These are phyloP conservation scores for Trypanosoma boissoni DNA, from an alignment of 208 protist genomes.

Conservation along the genomic window DNA sequence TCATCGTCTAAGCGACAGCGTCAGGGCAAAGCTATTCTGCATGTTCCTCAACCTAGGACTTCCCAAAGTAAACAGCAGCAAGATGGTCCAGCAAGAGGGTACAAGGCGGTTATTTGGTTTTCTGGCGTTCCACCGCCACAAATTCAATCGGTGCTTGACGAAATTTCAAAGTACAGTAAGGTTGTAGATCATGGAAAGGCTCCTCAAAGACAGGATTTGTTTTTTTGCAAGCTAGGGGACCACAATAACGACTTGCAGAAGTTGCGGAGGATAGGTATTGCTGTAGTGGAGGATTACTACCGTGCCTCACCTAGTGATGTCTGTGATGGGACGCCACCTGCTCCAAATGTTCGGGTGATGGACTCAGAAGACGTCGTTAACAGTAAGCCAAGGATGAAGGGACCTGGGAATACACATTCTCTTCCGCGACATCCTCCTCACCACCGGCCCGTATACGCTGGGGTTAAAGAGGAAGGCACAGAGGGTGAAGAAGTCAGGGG, in stretches of 20 bases:
- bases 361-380: constrained; percentile 13
- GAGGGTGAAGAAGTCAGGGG: constrained; percentile 11
- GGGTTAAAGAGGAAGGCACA: constrained; percentile 18
- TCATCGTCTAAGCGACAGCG: constrained; percentile 12
- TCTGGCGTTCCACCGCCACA: constrained; percentile 14
- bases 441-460: not conserved
- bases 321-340: constrained; percentile 11
- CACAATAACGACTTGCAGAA: constrained; percentile 19
- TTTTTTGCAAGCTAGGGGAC: constrained; percentile 27
- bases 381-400: constrained; percentile 13
- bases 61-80: constrained; percentile 35
- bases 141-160: constrained; percentile 10
- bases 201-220: constrained; percentile 14
- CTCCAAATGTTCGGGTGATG: constrained; percentile 1
- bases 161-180: constrained; percentile 24
- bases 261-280: constrained; percentile 20
- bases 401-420: not conserved
- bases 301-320: constrained; percentile 14
- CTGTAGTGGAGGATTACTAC: constrained; percentile 21
- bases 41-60: constrained; percentile 67
- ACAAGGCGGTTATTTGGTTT: constrained; percentile 26
- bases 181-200: constrained; percentile 21
- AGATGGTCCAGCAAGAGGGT: constrained; percentile 20
- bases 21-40: constrained; percentile 22
- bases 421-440: constrained; percentile 8